These are phyloP conservation scores for Alloascoidea hylecoeti DNA, from an alignment of 805 yeast genomes.

Conservation along the genomic window DNA sequence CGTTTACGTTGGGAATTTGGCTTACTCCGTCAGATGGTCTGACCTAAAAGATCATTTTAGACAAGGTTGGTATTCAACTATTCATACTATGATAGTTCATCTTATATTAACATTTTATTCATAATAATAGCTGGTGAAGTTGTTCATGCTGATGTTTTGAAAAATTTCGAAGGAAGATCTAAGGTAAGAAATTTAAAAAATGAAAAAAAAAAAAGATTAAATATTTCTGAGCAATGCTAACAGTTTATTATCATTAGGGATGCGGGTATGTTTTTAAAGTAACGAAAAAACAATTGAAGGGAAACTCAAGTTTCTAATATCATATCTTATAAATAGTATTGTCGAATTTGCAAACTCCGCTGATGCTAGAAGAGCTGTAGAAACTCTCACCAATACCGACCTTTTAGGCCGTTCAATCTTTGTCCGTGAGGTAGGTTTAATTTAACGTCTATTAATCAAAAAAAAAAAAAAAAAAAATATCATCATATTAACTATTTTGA, in stretches of 20 bases:
- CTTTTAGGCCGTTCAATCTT: slow-evolving; percentile 68
- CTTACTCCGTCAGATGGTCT: slow-evolving; percentile 22
- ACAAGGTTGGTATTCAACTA: slow-evolving; percentile 9
- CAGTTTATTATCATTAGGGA: slow-evolving; percentile 4
- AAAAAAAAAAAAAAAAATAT: no score
- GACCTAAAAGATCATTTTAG: slow-evolving; percentile 22
- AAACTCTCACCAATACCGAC: slow-evolving; percentile 46
- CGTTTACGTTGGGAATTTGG: slow-evolving; percentile 26
- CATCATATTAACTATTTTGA: no score
- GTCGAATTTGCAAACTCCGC: slow-evolving; percentile 62
- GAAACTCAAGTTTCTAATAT: background rate
- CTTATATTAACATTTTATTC: slow-evolving; percentile 1
- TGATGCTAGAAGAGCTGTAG: slow-evolving; percentile 61
- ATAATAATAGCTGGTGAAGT: slow-evolving; percentile 37
- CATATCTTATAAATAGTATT: slow-evolving; percentile 26
- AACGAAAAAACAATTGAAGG: no score
- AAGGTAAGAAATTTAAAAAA: slow-evolving; percentile 34
- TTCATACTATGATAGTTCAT: background rate
- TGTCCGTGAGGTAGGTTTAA: slow-evolving; percentile 52
- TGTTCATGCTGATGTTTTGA: slow-evolving; percentile 71
- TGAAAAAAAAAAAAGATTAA: no score
- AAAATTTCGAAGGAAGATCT: slow-evolving; percentile 58
- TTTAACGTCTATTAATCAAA: no score
- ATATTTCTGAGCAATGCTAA: no score
- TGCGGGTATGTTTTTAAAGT: slow-evolving; percentile 3